Evolutionary conservation across 768 basidiomycete genomes (phyloP).

Genomic region (Hemileccinum rubropunctum): DNA sequence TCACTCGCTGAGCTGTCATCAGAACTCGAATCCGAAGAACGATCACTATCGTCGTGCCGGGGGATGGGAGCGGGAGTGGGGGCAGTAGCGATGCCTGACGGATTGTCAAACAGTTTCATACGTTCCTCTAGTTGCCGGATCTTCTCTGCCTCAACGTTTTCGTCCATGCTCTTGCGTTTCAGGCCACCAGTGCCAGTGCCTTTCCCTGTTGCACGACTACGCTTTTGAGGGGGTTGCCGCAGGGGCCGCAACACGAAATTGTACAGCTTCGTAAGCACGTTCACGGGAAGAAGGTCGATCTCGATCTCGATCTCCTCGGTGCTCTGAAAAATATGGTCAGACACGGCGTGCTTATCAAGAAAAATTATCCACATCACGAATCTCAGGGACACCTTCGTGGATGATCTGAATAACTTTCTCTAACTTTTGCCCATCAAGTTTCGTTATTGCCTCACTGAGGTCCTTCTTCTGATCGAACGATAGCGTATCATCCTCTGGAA

Average conservation of each 20-base stretch:
- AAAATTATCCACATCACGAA: conserved; percentile 73
- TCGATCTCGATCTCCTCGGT: conserved; percentile 98
- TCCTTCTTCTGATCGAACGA: conserved; percentile 99
- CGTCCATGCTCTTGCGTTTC: conserved; percentile 95
- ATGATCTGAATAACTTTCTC: conserved; percentile 94
- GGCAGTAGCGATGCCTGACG: conserved; percentile 37
- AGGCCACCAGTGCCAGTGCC: conserved; percentile 86
- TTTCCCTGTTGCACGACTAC: conserved; percentile 61
- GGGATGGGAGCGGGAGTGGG: conserved; percentile 35
- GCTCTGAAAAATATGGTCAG: conserved; percentile 52
- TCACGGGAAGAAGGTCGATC: conserved; percentile 85
- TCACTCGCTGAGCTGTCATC: conserved; percentile 83
- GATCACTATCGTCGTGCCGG: conserved; percentile 56
- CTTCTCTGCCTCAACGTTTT: conserved; percentile 93
- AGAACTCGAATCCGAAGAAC: conserved; percentile 77
- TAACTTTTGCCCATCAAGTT: conserved; percentile 78
- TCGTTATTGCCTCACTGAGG: conserved; percentile 89
- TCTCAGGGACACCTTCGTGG: conserved; percentile 89
- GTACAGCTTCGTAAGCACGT: conserved; percentile 90
- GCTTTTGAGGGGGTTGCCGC: conserved; percentile 62
- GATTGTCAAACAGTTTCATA: conserved; percentile 77
- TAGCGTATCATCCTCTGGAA: conserved; percentile 76
- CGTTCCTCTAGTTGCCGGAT: conserved; percentile 89
- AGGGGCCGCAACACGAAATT: conserved; percentile 88
- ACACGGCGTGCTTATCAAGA: conserved; percentile 10